A percentile compares a stretch with the other conserved stretches of the same genome.
Evolutionary conservation across 768 basidiomycete species (phyloP).

Genomic region (Serendipita sp.): DNA sequence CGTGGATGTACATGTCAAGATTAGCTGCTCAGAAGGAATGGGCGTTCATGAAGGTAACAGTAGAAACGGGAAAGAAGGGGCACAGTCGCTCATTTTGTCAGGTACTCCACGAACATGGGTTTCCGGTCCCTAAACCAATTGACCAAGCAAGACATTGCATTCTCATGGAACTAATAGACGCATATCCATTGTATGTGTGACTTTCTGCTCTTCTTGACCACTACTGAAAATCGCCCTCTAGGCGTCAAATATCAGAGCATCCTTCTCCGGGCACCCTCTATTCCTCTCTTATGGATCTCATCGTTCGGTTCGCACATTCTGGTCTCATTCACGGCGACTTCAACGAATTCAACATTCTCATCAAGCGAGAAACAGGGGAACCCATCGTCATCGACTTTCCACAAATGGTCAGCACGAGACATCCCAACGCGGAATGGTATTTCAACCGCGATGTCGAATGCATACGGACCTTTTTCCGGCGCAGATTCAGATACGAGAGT

Average conservation of each 20-base stretch:
- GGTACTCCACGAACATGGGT: conserved; percentile 82
- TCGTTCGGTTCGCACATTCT: conserved; percentile 81
- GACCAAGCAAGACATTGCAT: conserved; percentile 93
- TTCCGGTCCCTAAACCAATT: conserved; percentile 84
- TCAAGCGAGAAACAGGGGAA: conserved; percentile 55
- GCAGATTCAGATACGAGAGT: conserved; percentile 88
- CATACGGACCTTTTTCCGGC: conserved; percentile 80
- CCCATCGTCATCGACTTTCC: conserved; percentile 96
- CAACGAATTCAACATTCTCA: conserved; percentile 98
- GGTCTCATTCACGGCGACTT: conserved; percentile 99
- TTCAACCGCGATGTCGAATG: conserved; percentile 98
- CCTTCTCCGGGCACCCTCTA: conserved; percentile 82
- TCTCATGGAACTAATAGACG: conserved; percentile 91
- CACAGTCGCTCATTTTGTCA: conserved; percentile 19
- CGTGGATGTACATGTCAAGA: conserved; percentile 99
- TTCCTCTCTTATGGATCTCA: conserved; percentile 83
- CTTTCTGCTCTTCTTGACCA: background rate
- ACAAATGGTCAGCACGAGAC: conserved; percentile 97
- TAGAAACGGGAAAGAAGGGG: background rate
- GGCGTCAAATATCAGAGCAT: conserved; percentile 74
- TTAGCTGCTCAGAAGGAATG: conserved; percentile 94
- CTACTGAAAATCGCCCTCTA: conserved; percentile 19
- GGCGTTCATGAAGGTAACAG: conserved; percentile 88
- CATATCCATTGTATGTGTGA: conserved; percentile 69
- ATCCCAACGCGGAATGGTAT: conserved; percentile 97